Evolutionary conservation across 164 flowering plant genomes (phyloP).

Genomic region (Stephania yunnanensis): DNA sequence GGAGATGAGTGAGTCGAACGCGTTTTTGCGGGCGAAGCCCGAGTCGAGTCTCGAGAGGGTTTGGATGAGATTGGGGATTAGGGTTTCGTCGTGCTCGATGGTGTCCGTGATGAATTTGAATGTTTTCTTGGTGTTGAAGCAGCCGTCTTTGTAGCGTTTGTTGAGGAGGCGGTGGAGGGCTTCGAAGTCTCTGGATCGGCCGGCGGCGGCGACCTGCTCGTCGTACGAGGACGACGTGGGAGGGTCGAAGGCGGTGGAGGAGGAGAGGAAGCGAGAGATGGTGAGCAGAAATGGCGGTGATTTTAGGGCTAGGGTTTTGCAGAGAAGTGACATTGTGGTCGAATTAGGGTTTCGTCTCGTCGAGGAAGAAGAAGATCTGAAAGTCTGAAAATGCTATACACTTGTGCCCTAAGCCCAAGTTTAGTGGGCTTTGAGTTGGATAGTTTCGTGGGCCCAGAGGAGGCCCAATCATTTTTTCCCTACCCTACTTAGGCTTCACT

Average conservation of each 20-base stretch:
- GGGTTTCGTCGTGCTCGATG: conserved; percentile 13
- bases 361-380: too few relatives aligned
- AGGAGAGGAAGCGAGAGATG: conserved; percentile 17
- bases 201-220: conserved; percentile 39
- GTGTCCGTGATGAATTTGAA: conserved; percentile 50
- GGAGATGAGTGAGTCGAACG: conserved; percentile 42
- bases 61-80: conserved; percentile 28
- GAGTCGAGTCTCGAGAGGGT: conserved; percentile 33
- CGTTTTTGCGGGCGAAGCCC: conserved; percentile 35
- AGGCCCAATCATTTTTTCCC: too few relatives aligned
- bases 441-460: too few relatives aligned
- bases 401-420: too few relatives aligned
- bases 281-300: conserved; percentile 6
- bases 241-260: background rate
- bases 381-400: too few relatives aligned
- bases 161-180: conserved; percentile 38
- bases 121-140: conserved; percentile 48
- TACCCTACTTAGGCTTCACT: too few relatives aligned
- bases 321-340: conserved; percentile 25
- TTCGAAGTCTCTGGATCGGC: conserved; percentile 36
- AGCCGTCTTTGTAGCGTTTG: conserved; percentile 35
- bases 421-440: too few relatives aligned
- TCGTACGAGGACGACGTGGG: conserved; percentile 49
- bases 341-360: conserved; percentile 5
- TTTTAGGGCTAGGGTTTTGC: background rate